phyloP scores from a whole-genome alignment of 129 eudicot genomes.

The Pulicaria dysenterica region DNA sequence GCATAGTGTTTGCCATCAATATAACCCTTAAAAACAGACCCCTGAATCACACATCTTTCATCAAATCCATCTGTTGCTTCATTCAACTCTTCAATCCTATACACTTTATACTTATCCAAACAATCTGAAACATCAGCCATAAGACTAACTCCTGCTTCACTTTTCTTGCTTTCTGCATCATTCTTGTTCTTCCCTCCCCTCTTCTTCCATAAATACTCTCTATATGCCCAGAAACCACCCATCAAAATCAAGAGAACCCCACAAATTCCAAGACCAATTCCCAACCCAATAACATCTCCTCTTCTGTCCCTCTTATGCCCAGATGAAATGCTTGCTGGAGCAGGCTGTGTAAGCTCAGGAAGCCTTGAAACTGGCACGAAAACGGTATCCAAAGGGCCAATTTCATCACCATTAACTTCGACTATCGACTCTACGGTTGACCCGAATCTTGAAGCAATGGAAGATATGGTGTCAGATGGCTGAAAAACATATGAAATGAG shows the following conservation, averaged over 20 bases:
- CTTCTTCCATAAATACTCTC: conserved; percentile 47
- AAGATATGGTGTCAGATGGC: conserved; percentile 55
- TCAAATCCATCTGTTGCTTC: conserved; percentile 82
- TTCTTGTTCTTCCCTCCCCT: conserved; percentile 20
- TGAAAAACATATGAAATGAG: conserved; percentile 77
- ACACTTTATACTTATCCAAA: conserved; percentile 87
- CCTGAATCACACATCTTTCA: conserved; percentile 63
- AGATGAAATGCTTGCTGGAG: conserved; percentile 21
- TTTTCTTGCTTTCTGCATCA: conserved; percentile 34
- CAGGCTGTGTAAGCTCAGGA: conserved; percentile 70
- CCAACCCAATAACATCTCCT: conserved; percentile 61
- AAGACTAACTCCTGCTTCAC: conserved; percentile 48
- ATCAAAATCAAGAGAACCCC: conserved; percentile 52
- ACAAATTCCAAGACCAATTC: conserved; percentile 67
- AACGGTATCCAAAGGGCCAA: conserved; percentile 46
- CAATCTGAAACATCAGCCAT: conserved; percentile 91
- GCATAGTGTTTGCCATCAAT: conserved; percentile 74
- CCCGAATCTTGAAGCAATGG: conserved; percentile 63
- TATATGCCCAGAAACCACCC: conserved; percentile 47
- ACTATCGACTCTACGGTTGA: conserved; percentile 37
- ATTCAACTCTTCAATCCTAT: conserved; percentile 57
- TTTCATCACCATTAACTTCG: conserved; percentile 54
- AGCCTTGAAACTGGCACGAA: conserved; percentile 76
- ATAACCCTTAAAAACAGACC: conserved; percentile 78
- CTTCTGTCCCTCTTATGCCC: conserved; percentile 24